Base-by-base conservation (phyloP, 1,139 yeast species). In the Geotrichum australiense region DNA sequence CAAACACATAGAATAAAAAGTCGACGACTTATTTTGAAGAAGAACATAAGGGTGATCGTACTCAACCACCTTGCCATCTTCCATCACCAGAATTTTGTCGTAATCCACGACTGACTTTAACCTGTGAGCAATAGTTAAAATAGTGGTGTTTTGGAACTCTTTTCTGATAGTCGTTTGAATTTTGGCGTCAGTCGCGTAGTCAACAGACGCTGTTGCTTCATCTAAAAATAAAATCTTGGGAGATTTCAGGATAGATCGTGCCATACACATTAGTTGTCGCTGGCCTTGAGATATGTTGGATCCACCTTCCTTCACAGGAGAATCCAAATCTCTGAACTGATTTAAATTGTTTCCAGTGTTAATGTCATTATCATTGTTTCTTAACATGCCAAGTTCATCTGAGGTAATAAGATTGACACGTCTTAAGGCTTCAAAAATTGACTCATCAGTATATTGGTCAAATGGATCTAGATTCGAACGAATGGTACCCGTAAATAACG, bases 171-270 rank as follows among this genome's bases (percentile, higher is more conserved):
- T 87, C 49, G 75, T 75, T 64, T 91, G 97, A 53, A 89, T 85
- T 64, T 79, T 76, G 7, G 95, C 80, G 63, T 89, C 97, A 1
- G 96, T 84, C 50, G 82, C 81, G 61, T 87, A 87, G 65, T 89
- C 97, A 56, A 89, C 87, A 0, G 96, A 86, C 2, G 96, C 95
- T 18, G 97, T 89, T 1, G 97, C 96, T 66, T 89, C 98, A 61
- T 89, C 97, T 51, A 89, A 70, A 51, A 89, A 69, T 54, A 89
- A 77, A 42, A 89, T 80, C 64, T 84, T 86, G 24, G 97, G 96
- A 43, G 80, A 69, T 61, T 82, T 82, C 53, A 89, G 71, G 50
- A 89, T 69, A 0, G 97, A 85, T 60, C 98, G 74, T 2, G 95
- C 96, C 48, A 89, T 71, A 66, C 97, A 91, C 70, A 89, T 75